Percentiles rank a stretch among this genome's conserved stretches.
These are phyloP conservation scores for Nicotiana tomentosiformis DNA, from an alignment of 257 asterid species.

Conservation along the genomic window DNA sequence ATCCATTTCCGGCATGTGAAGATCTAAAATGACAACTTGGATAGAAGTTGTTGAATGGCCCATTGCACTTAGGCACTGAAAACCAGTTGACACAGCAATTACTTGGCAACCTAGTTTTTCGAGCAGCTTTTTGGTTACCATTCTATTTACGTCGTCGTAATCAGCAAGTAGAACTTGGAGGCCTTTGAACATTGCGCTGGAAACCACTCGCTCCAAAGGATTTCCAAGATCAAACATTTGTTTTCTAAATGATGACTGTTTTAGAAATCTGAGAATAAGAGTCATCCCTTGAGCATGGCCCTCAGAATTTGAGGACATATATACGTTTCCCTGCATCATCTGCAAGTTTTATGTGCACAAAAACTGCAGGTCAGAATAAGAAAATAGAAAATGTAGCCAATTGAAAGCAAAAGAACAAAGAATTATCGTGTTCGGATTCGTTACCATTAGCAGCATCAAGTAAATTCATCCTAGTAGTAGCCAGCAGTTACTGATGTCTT, in stretches of 20 bases:
- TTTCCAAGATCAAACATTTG: slow-evolving; percentile 27
- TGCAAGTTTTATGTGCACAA: not conserved
- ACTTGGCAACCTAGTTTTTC: slow-evolving; percentile 43
- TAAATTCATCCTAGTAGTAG: not conserved
- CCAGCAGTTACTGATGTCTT: not conserved
- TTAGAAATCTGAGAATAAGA: slow-evolving; percentile 29
- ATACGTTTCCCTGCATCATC: slow-evolving; percentile 49
- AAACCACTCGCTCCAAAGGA: slow-evolving; percentile 4
- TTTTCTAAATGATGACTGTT: slow-evolving; percentile 29
- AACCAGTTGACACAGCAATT: slow-evolving; percentile 31
- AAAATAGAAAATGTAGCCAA: not conserved
- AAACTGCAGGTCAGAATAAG: not conserved
- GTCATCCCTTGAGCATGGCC: slow-evolving; percentile 32
- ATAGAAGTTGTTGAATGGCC: slow-evolving; percentile 24
- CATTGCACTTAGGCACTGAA: slow-evolving; percentile 32
- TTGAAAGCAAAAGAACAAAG: not conserved
- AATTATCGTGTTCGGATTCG: not conserved
- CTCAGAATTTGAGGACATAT: slow-evolving; percentile 30
- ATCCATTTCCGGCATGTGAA: slow-evolving; percentile 46
- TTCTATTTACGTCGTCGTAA: slow-evolving; percentile 31
- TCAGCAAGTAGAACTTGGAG: slow-evolving; percentile 35
- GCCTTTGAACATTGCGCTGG: slow-evolving; percentile 24
- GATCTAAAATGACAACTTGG: slow-evolving; percentile 36
- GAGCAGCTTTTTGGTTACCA: slow-evolving; percentile 37
- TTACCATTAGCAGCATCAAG: not conserved